Conservation (phyloP, 345 rosid species). For the Salix exigua region DNA sequence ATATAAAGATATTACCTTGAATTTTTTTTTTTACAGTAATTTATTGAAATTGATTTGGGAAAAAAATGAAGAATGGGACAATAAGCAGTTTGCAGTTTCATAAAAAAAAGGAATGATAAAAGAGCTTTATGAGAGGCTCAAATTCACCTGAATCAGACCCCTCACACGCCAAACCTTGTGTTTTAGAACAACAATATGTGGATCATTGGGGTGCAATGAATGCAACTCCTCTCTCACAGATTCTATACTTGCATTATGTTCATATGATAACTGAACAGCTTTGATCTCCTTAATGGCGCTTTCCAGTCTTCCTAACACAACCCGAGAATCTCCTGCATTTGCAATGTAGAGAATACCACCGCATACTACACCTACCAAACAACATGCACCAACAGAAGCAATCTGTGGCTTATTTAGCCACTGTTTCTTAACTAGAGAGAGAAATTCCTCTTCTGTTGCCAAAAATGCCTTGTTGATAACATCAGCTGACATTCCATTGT, state of each 20-base stretch:
- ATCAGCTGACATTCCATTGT: conserved; percentile 77
- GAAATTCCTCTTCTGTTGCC: conserved; percentile 90
- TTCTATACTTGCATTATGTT: conserved; percentile 83
- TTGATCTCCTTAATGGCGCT: conserved; percentile 51
- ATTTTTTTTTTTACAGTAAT: too few species aligned
- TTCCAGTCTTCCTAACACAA: conserved; percentile 65
- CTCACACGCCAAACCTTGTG: conserved; percentile 98
- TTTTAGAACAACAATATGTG: conserved; percentile 81
- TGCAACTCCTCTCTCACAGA: conserved; percentile 91
- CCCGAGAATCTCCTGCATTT: conserved; percentile 96
- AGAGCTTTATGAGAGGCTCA: neutral
- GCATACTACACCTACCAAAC: conserved; percentile 82
- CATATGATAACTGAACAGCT: conserved; percentile 80
- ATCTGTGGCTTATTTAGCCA: conserved; percentile 75
- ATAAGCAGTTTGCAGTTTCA: neutral
- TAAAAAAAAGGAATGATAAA: neutral
- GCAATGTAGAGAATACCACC: conserved; percentile 76
- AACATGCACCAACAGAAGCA: conserved; percentile 93
- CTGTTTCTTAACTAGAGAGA: conserved; percentile 57
- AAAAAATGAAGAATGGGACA: neutral
- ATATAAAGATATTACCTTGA: too few species aligned
- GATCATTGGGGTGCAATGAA: conserved; percentile 89
- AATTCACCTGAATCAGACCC: conserved; percentile 84
- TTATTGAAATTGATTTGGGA: neutral
- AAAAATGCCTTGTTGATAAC: conserved; percentile 76